phyloP scores from a whole-genome alignment of 2,329 filamentous ascomycete species.

The Sphaerulina vaccinii region DNA sequence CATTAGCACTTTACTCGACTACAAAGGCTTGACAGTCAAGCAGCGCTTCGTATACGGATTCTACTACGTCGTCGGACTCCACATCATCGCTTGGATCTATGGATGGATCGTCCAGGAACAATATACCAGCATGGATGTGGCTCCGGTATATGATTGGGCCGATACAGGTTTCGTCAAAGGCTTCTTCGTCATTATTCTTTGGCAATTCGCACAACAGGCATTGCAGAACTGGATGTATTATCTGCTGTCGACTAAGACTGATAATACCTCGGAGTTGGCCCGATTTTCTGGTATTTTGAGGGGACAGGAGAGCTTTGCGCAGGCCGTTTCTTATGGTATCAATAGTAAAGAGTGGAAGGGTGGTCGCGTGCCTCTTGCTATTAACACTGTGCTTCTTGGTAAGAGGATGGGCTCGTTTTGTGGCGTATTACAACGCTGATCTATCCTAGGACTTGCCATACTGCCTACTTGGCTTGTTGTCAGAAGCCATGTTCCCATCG shows the following conservation, averaged over 20 bases:
- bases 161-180: conserved; percentile 47
- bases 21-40: conserved; percentile 44
- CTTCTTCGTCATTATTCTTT: conserved; percentile 51
- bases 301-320: conserved; percentile 48
- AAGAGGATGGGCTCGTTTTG: too few species aligned
- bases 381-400: conserved; percentile 39
- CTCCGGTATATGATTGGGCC: conserved; percentile 47
- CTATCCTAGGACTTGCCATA: conserved; percentile 24
- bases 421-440: too few species aligned
- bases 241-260: conserved; percentile 54
- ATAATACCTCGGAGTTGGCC: conserved; percentile 55
- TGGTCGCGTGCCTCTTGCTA: conserved; percentile 44
- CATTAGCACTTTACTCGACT: conserved; percentile 49
- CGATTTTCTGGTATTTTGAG: conserved; percentile 46
- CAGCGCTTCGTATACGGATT: conserved; percentile 44
- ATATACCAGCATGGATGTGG: conserved; percentile 43
- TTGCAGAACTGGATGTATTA: conserved; percentile 60
- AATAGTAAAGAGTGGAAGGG: conserved; percentile 47
- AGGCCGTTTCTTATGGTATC: conserved; percentile 46
- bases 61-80: conserved; percentile 43
- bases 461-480: conserved; percentile 37
- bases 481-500: conserved; percentile 33
- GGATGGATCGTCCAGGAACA: conserved; percentile 49
- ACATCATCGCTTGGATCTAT: conserved; percentile 50
- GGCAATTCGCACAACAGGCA: conserved; percentile 53